Percentiles rank a stretch among this genome's conserved stretches.
These are phyloP conservation scores for Amorphotheca resinae DNA, from an alignment of 495 filamentous ascomycete species.

Conservation along the genomic window DNA sequence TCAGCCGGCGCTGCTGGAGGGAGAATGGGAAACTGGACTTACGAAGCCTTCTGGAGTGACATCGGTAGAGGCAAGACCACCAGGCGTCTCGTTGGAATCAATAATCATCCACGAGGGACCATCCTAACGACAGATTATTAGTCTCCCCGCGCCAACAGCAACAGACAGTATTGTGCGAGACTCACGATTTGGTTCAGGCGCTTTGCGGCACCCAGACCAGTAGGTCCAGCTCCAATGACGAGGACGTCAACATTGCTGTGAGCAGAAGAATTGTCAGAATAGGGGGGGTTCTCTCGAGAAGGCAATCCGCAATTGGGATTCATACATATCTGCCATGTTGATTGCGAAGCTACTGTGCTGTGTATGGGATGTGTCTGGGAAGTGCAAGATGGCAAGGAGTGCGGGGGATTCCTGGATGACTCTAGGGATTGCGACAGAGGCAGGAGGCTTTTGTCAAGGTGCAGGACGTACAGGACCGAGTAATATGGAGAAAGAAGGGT, in stretches of 20 bases:
- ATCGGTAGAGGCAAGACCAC: constrained; percentile 94
- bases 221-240: constrained; percentile 95
- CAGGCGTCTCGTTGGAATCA: constrained; percentile 84
- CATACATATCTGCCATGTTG: constrained; percentile 31
- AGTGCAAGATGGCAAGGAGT: too few relatives aligned
- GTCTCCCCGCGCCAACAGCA: constrained; percentile 2
- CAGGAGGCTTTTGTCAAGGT: too few relatives aligned
- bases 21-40: constrained; percentile 32
- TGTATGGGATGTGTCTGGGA: too few relatives aligned
- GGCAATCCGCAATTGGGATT: constrained; percentile 2
- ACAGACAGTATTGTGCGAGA: constrained; percentile 9
- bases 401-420: too few relatives aligned
- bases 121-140: constrained; percentile 39
- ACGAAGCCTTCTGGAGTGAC: constrained; percentile 95
- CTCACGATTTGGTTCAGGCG: constrained; percentile 89
- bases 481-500: too few relatives aligned
- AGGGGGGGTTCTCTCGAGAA: constrained; percentile 1
- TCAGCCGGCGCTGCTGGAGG: constrained; percentile 2
- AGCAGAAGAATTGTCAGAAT: background rate
- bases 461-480: too few relatives aligned
- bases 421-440: too few relatives aligned
- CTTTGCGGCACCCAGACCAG: constrained; percentile 93
- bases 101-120: constrained; percentile 92
- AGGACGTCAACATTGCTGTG: constrained; percentile 86
- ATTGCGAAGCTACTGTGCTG: too few relatives aligned